These are phyloP conservation scores for Brettanomyces sp. DNA, from an alignment of 805 yeast genomes.

Conservation along the genomic window DNA sequence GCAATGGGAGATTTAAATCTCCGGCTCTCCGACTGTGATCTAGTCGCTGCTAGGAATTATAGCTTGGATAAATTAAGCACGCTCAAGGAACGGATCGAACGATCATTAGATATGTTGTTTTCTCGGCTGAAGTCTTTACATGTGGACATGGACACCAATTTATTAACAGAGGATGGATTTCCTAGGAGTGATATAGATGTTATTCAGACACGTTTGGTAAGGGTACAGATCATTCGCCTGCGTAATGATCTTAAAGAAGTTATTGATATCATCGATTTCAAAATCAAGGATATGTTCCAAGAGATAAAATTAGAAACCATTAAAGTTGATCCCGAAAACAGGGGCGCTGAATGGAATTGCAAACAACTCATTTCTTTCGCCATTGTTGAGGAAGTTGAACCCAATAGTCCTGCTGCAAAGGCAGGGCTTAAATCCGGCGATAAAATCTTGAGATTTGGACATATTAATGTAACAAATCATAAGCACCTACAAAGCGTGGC, in stretches of 20 bases:
- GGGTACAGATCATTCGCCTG: conserved; percentile 57
- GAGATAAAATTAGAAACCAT: not conserved
- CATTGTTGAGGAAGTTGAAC: conserved; percentile 37
- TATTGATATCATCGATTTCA: conserved; percentile 15
- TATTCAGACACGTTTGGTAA: conserved; percentile 48
- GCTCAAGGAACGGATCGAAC: conserved; percentile 32
- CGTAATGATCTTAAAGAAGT: conserved; percentile 59
- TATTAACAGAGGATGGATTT: conserved; percentile 68
- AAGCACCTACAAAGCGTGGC: conserved; percentile 37
- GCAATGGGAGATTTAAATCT: conserved; percentile 15
- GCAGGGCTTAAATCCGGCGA: conserved; percentile 50
- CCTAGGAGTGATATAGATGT: conserved; percentile 83
- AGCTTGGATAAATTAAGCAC: conserved; percentile 17
- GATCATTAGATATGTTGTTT: conserved; percentile 30
- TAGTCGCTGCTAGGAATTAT: conserved; percentile 5
- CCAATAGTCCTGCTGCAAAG: conserved; percentile 44
- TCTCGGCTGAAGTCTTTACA: conserved; percentile 26
- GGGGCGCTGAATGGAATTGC: not conserved
- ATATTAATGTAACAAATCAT: conserved; percentile 42
- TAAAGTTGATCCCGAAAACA: not conserved
- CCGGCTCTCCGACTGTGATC: conserved; percentile 10
- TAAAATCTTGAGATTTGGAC: conserved; percentile 43
- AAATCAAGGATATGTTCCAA: conserved; percentile 1
- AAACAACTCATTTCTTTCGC: conserved; percentile 42
- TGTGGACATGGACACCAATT: conserved; percentile 50